Evolutionary conservation across 768 basidiomycete species (phyloP), one percentile per base, ranked within the genome.

Genomic region (Agrocybe praecox): DNA sequence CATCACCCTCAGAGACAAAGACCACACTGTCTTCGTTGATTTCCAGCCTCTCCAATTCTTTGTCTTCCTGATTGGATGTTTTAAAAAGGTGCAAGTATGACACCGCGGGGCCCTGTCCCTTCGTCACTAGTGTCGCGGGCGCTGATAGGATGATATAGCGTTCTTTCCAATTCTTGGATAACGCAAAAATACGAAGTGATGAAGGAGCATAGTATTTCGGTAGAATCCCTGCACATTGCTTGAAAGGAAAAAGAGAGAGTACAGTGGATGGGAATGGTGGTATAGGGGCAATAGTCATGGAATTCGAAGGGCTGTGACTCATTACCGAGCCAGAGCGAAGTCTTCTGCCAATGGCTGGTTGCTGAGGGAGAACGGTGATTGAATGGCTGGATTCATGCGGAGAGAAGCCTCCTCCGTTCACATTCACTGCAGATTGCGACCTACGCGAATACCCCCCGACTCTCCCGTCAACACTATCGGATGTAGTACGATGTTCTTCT

Each of bases 81-180:
- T 91, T 90, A 77, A 92, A 93, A 34, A 93, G 68, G 66, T 93
- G 91, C 26, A 92, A 74, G 65, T 89, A 85, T 15, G 81, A 85
- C 21, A 75, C 75, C 14, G 76, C 70, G 14, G 80, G 77, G 7
- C 67, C 68, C 23, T 74, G 67, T 48, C 67, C 68, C 54, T 67
- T 62, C 14, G 76, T 72, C 57, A 77, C 67, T 21, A 76, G 68
- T 1, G 74, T 64, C 1, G 72, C 67, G 10, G 81, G 80, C 17
- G 81, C 73, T 0, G 85, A 80, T 46, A 92, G 76, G 33, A 90
- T 72, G 55, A 92, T 76, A 59, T 78, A 82, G 23, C 89, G 81
- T 32, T 67, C 70, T 62, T 86, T 90, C 90, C 90, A 92, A 61
- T 85, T 84, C 68, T 80, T 90, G 23, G 87, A 79, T 4, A 92